Conservation (phyloP, 2,329 filamentous ascomycete species). For the Claviceps pazoutovae region DNA sequence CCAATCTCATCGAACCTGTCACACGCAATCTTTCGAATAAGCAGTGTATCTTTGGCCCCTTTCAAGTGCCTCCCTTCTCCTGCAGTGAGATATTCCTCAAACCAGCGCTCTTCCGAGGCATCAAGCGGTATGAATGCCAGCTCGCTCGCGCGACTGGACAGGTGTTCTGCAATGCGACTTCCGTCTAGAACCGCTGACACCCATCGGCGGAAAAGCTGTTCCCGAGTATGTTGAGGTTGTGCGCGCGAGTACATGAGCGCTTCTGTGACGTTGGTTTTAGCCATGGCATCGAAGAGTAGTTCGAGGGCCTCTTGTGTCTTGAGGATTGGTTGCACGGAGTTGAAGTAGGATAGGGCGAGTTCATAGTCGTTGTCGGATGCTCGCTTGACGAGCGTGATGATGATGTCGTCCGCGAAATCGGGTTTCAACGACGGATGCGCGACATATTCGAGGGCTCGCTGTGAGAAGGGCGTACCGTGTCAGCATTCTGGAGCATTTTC, state of each 20-base stretch:
- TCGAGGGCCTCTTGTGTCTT: conserved; percentile 46
- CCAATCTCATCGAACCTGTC: conserved; percentile 40
- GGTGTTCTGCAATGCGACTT: conserved; percentile 19
- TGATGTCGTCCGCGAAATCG: conserved; percentile 73
- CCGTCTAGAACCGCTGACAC: conserved; percentile 42
- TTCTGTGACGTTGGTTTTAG: conserved; percentile 52
- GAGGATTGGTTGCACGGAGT: conserved; percentile 61
- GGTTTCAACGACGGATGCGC: conserved; percentile 67
- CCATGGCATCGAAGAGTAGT: conserved; percentile 56
- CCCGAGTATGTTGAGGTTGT: conserved; percentile 46
- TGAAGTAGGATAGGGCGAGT: conserved; percentile 64
- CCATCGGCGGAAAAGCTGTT: conserved; percentile 52
- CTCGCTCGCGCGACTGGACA: conserved; percentile 47
- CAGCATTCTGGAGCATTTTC: neutral
- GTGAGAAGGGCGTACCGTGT: neutral
- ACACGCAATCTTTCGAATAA: conserved; percentile 59
- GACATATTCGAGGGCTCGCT: conserved; percentile 60
- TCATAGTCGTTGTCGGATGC: conserved; percentile 39
- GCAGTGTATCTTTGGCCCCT: conserved; percentile 56
- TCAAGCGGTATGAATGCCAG: conserved; percentile 62
- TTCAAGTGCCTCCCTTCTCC: conserved; percentile 51
- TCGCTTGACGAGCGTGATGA: conserved; percentile 51
- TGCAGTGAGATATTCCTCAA: conserved; percentile 51
- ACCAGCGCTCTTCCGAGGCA: conserved; percentile 56
- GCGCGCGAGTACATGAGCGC: conserved; percentile 60